A percentile compares a stretch with the other conserved stretches of the same genome.
Evolutionary conservation across 495 filamentous ascomycete genomes (phyloP).

Genomic region (Venustampulla echinocandica): DNA sequence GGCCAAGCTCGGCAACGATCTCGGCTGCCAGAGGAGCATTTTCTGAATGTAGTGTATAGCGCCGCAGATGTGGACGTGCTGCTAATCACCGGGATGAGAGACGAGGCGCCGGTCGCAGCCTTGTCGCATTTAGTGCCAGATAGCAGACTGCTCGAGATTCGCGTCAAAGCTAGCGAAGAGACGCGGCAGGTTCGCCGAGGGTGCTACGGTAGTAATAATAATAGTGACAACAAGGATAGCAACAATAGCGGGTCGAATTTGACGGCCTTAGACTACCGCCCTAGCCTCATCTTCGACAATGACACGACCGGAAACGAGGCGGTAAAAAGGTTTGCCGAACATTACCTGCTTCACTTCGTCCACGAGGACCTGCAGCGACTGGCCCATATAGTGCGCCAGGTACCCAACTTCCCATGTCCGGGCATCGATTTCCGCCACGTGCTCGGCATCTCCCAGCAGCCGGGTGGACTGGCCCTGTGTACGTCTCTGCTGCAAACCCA

Average conservation of each 20-base stretch:
- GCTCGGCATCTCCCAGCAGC: constrained; percentile 48
- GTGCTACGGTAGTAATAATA: constrained; percentile 18
- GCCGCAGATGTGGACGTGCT: constrained; percentile 45
- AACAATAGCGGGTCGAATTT: constrained; percentile 25
- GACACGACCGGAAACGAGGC: constrained; percentile 31
- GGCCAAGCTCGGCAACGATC: constrained; percentile 38
- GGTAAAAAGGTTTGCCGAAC: constrained; percentile 35
- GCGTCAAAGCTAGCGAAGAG: constrained; percentile 37
- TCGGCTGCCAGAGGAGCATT: constrained; percentile 46
- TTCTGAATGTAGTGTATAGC: constrained; percentile 37
- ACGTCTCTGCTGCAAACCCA: constrained; percentile 41
- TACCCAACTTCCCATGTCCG: constrained; percentile 44
- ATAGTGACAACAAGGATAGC: constrained; percentile 22
- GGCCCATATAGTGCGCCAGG: constrained; percentile 39
- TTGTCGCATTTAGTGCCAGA: constrained; percentile 49
- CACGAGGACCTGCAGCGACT: constrained; percentile 42
- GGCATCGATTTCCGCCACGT: constrained; percentile 51
- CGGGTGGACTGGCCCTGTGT: constrained; percentile 44
- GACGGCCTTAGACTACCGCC: constrained; percentile 29
- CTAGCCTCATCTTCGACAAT: constrained; percentile 46
- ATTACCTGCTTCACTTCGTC: constrained; percentile 42
- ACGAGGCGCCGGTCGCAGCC: constrained; percentile 46
- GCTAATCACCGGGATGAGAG: constrained; percentile 59
- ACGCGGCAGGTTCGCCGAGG: constrained; percentile 36
- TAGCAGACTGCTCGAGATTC: constrained; percentile 47